Percentiles rank a stretch among this genome's conserved stretches.
These are phyloP conservation scores for Podochytrium sp. DNA, from an alignment of 192 early-diverging fungal species.

Conservation along the genomic window DNA sequence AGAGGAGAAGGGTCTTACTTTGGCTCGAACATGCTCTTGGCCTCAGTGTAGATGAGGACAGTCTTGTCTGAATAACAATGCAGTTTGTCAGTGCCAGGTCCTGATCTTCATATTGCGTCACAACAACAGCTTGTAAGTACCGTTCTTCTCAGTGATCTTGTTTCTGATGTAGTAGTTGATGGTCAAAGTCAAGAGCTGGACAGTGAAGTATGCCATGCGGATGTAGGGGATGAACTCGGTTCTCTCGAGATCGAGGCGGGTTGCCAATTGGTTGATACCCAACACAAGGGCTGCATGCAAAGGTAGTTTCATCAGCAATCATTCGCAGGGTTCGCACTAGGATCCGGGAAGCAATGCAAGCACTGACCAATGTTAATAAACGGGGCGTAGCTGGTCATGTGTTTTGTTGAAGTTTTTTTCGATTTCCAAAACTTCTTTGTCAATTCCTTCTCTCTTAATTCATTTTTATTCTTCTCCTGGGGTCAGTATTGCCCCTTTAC, in stretches of 20 bases:
- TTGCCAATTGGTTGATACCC: constrained; percentile 56
- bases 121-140: constrained; percentile 37
- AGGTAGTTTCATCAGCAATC: too few relatives aligned
- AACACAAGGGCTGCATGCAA: constrained; percentile 47
- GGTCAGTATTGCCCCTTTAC: too few relatives aligned
- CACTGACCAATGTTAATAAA: constrained; percentile 48
- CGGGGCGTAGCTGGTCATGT: too few relatives aligned
- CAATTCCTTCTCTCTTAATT: too few relatives aligned
- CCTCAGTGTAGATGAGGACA: constrained; percentile 77
- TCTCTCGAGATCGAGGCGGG: constrained; percentile 64
- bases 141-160: constrained; percentile 72
- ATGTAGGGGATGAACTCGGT: constrained; percentile 60
- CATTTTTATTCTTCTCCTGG: too few relatives aligned
- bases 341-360: background rate
- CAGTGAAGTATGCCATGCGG: constrained; percentile 57
- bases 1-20: constrained; percentile 28
- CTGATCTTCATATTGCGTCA: background rate
- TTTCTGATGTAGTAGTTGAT: constrained; percentile 52
- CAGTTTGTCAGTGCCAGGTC: background rate
- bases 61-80: constrained; percentile 66
- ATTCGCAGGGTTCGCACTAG: background rate
- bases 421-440: too few relatives aligned
- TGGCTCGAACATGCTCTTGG: constrained; percentile 58
- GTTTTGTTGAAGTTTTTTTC: too few relatives aligned
- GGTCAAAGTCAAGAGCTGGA: constrained; percentile 60